Base-by-base conservation (phyloP, 1,284 basidiomycete genomes). In the Wallemia ichthyophaga region DNA sequence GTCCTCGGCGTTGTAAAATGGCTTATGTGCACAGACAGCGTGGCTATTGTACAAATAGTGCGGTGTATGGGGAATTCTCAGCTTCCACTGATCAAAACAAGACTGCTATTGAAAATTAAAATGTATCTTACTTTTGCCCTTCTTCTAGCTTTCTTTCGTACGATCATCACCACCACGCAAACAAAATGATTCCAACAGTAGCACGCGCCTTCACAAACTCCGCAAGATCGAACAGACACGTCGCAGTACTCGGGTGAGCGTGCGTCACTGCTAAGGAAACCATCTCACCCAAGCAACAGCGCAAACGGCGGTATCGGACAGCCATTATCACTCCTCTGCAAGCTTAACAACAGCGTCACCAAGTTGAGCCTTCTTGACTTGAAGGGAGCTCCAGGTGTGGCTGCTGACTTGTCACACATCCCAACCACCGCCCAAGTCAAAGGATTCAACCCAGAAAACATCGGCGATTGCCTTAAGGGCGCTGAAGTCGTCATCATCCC, bases 401-500 rank as follows among this genome's bases (percentile, higher is more conserved):
- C 88, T 60, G 85, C 81, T 64, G 89, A 96, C 74, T 76, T 95
- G 62, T 85, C 83, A 62, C 89, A 95, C 72, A 87, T 94, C 69
- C 74, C 75, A 71, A 85, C 82, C 53, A 80, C 79, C 32, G 79
- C 81, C 54, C 82, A 82, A 70, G 80, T 89, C 61, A 75, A 78
- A 65, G 86, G 86, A 31, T 84, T 74, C 71, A 74, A 82, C 17
- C 74, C 78, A 58, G 73, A 78, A 64, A 76, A 86, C 65, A 81
- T 82, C 65, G 87, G 86, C 60, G 67, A 66, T 13, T 78, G 80
- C 53, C 77, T 98, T 67, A 78, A 76, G 60, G 86, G 83, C 61
- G 88, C 88, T 56, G 80, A 95, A 64, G 69, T 96, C 63, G 81
- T 98, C 66, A 79, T 98, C 65, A 95, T 98, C 70, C 94, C 94